Conservation (phyloP, 495 filamentous ascomycete species). For the Lepraria neglecta region DNA sequence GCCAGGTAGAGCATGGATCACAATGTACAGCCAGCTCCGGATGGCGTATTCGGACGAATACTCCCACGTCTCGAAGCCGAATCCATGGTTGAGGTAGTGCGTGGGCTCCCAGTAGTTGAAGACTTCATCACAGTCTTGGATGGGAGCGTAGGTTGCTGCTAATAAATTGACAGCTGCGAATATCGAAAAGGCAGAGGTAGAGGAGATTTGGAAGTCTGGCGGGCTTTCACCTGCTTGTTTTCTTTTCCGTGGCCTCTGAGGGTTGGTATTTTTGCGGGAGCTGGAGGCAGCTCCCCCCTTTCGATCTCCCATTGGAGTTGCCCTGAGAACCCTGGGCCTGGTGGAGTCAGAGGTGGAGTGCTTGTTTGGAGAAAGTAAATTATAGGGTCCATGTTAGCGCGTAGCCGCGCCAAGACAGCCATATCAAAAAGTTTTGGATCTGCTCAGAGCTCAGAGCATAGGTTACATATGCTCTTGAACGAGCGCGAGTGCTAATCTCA, state of each 20-base stretch:
- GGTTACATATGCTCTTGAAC: background rate
- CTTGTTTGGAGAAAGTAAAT: too few relatives aligned
- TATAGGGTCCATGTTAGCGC: background rate
- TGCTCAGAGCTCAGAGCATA: too few relatives aligned
- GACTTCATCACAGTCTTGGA: conserved; percentile 97
- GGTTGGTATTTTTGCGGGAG: background rate
- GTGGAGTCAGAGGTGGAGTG: too few relatives aligned
- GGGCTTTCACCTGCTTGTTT: background rate
- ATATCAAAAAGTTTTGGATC: background rate
- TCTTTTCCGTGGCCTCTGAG: background rate
- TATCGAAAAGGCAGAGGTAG: conserved; percentile 54
- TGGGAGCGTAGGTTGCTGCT: conserved; percentile 78
- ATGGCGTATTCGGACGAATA: conserved; percentile 95
- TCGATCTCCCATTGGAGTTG: background rate
- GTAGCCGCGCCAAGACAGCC: conserved; percentile 9
- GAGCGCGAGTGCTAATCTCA: too few relatives aligned
- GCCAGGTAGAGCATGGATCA: conserved; percentile 69
- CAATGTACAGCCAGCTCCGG: conserved; percentile 90
- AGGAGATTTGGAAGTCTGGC: conserved; percentile 35
- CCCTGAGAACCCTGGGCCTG: background rate
- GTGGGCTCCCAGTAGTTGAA: conserved; percentile 99
- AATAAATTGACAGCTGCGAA: conserved; percentile 66
- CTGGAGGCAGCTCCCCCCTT: background rate
- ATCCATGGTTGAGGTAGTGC: conserved; percentile 88
- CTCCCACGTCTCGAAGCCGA: conserved; percentile 97